Base-by-base conservation (phyloP, 495 filamentous ascomycete species). In the Penicillium robsamsonii region DNA sequence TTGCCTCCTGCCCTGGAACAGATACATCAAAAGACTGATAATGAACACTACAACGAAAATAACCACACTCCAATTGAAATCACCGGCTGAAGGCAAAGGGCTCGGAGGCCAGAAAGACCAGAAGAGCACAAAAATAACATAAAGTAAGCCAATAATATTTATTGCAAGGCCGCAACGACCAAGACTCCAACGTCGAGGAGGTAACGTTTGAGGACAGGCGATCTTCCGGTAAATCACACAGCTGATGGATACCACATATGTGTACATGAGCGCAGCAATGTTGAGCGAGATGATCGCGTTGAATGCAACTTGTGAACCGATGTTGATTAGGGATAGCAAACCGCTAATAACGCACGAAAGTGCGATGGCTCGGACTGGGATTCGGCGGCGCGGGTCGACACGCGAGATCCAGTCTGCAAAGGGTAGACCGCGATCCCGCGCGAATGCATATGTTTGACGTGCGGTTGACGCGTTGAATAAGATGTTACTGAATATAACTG, bases 21-120 rank as follows among this genome's bases (percentile, higher is more conserved):
- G 27, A 55, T 78, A 79, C 59, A 70, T 68, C 15, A 66, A 51
- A 3, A 69, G 55, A 10, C 72, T 70, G 9, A 75, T 57, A 2
- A 71, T 31, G 40, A 79, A 70, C 1, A 77, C 68, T 1, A 47
- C 63, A 2, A 57, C 66, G 53, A 73, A 79, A 8, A 81, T 75
- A 13, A 81, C 66, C 7, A 76, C 67, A 20, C 60, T 60, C 68
- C 71, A 85, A 58, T 85, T 84, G 68, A 84, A 81, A 25, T 71
- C 81, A 5, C 71, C 52, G 9, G 64, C 60, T 1, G 69, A 70
- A 11, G 80, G 69, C 0, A 69, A 69, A 10, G 65, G 63, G 1
- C 65, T 53, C 0, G 56, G 66, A 2, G 78, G 79, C 59, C 78
- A 80, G 47, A 74, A 75, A 43, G 68, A 63, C 69, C 76, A 80